Base-by-base conservation (phyloP, 2,329 filamentous ascomycete genomes). In the Fusarium agapanthi region DNA sequence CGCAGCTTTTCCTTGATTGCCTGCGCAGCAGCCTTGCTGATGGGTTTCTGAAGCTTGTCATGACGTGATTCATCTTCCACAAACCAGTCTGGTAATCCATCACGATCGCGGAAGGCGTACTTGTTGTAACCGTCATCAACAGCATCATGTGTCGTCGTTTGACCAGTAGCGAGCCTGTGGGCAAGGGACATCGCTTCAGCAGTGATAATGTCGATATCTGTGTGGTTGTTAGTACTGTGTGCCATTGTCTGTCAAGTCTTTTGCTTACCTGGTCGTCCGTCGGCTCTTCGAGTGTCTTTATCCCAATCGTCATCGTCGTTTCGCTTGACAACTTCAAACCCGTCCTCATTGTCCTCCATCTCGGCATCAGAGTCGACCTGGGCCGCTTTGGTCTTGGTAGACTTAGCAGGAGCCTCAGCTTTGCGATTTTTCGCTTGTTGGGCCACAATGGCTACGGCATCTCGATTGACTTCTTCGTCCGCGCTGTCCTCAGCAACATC, bases 131-230 rank as follows among this genome's bases (percentile, higher is more conserved):
- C 92, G 69, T 98, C 95, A 78, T 99, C 97, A 50, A 95, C 85
- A 10, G 97, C 85, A 75, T 98, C 94, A 61, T 92, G 83, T 50
- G 89, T 92, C 2, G 91, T 93, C 81, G 92, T 95, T 80, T 95
- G 88, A 48, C 95, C 95, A 0, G 92, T 94, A 7, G 95, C 96
- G 66, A 99, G 91, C 79, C 94, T 90, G 74, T 98, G 96, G 2
- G 96, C 97, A 22, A 99, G 88, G 1, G 95, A 97, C 96, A 99
- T 99, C 72, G 97, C 96, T 86, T 99, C 96, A 10, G 95, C 96
- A n/a, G 96, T 99, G 79, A 98, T 97, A 78, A 99, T 98, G 81
- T 98, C 95, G 83, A 99, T 97, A 80, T 98, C 95, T 80, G 40
- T 15, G 26, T 7, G 5, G 4, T 28, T 35, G 44, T 76, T 56